A percentile compares a stretch with the other conserved stretches of the same genome.
These are phyloP conservation scores for Starmera stellimalicola DNA, from an alignment of 1,139 yeast species.

Conservation along the genomic window DNA sequence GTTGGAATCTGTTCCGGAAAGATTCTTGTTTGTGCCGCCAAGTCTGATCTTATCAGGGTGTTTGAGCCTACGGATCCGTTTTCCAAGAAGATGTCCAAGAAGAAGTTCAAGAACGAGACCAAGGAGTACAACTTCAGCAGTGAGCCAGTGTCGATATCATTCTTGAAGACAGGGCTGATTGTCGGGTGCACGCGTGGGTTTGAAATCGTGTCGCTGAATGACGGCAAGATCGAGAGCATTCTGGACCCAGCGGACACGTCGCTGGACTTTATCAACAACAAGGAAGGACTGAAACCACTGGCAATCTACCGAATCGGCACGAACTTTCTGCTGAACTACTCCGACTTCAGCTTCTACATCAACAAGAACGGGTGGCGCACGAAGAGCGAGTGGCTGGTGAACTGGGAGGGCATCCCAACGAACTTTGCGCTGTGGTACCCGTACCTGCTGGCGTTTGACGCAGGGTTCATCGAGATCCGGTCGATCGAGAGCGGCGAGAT, in stretches of 20 bases:
- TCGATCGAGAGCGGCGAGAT: conserved; percentile 84
- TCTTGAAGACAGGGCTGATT: conserved; percentile 79
- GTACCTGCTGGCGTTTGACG: conserved; percentile 82
- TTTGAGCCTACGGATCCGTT: conserved; percentile 73
- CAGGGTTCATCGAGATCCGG: conserved; percentile 83
- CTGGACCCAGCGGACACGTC: conserved; percentile 96
- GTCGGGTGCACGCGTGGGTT: conserved; percentile 96
- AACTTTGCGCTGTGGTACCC: conserved; percentile 92
- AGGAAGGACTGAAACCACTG: conserved; percentile 75
- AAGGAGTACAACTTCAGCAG: conserved; percentile 75
- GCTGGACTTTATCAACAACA: conserved; percentile 85
- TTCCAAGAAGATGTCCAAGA: conserved; percentile 48
- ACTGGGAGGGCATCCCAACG: conserved; percentile 96
- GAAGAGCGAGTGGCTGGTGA: conserved; percentile 85
- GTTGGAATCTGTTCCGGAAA: conserved; percentile 90
- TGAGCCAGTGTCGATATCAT: conserved; percentile 88
- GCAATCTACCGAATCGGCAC: conserved; percentile 85
- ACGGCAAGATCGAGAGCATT: conserved; percentile 57
- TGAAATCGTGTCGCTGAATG: conserved; percentile 67
- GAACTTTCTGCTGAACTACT: conserved; percentile 78
- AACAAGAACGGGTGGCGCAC: conserved; percentile 96
- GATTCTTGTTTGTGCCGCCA: conserved; percentile 83
- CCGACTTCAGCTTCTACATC: conserved; percentile 90
- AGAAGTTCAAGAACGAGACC: conserved; percentile 57
- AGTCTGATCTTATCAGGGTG: conserved; percentile 70